These are phyloP conservation scores for Yamadazyma tumulicola DNA, from an alignment of 805 yeast species.

Conservation along the genomic window DNA sequence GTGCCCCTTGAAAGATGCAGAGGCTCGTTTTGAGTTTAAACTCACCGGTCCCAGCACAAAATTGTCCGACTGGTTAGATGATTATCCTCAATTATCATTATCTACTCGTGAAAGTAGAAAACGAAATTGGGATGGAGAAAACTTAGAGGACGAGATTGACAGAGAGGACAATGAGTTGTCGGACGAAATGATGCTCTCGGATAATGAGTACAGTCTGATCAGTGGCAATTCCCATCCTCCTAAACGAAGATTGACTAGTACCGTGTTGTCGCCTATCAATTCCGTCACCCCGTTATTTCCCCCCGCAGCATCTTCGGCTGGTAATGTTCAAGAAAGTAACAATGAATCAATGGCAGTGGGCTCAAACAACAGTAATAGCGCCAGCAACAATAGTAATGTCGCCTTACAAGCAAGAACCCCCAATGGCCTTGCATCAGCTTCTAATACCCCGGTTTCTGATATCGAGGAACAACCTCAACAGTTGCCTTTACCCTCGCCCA, in stretches of 20 bases:
- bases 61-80: slow-evolving; percentile 31
- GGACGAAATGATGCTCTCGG: slow-evolving; percentile 35
- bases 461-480: slow-evolving; percentile 40
- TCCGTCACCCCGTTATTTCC: background rate
- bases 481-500: slow-evolving; percentile 67
- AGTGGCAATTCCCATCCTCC: slow-evolving; percentile 29
- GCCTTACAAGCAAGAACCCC: slow-evolving; percentile 7
- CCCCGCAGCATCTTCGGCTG: background rate
- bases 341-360: background rate
- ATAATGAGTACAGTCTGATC: slow-evolving; percentile 24
- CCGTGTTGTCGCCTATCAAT: slow-evolving; percentile 13
- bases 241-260: slow-evolving; percentile 30
- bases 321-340: background rate
- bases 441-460: slow-evolving; percentile 35
- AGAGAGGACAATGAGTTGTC: slow-evolving; percentile 18
- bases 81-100: slow-evolving; percentile 24
- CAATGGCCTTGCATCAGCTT: slow-evolving; percentile 7
- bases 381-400: background rate
- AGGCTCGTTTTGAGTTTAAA: slow-evolving; percentile 29
- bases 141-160: slow-evolving; percentile 11
- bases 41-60: slow-evolving; percentile 28
- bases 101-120: slow-evolving; percentile 24
- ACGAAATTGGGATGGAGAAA: slow-evolving; percentile 18
- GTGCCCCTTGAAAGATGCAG: slow-evolving; percentile 30
- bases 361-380: background rate